Base-by-base conservation (phyloP, 1,284 basidiomycete genomes). In the Crucibulum cyathiforme region DNA sequence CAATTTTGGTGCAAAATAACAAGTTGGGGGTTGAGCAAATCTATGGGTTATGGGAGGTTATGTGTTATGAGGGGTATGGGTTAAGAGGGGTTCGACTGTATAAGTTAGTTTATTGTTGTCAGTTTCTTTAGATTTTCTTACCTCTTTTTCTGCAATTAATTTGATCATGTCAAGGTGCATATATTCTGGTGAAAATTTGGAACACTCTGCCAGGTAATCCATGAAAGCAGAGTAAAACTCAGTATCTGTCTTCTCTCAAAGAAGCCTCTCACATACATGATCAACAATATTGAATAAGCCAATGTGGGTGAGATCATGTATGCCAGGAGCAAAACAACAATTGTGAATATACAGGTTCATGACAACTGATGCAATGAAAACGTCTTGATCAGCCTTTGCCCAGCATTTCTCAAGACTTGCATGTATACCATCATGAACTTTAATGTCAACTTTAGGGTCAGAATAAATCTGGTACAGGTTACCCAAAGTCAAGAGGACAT, bases 401-500 rank as follows among this genome's bases (percentile, higher is more conserved):
- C 62, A 63, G 1, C 56, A 54, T 41, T 60, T 63, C 38, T 63
- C 59, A 43, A 63, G 58, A 37, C 45, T 56, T 49, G 5, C 39
- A 36, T 36, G 54, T 36, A 59, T 45, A 5, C 38, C 46, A 17
- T 24, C 46, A 17, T 38, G 37, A 15, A 59, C 19, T 39, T 50
- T 47, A 9, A 35, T 41, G 3, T 35, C 53, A 55, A 58, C 34
- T 8, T 46, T 24, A 9, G 37, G 37, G 34, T 57, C 53, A 8
- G 52, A 57, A 58, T 63, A 72, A 7, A 67, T 67, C 7, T 60
- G 54, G 49, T 57, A 67, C 2, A 74, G 64, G 46, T 70, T 71
- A 9, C 65, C 73, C 9, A 78, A 67, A 8, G 68, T 71, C 7
- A 74, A 53, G 3, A 76, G 63, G 37, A 78, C 70, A 48, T 72